These are phyloP conservation scores for Orychophragmus violaceus DNA, from an alignment of 345 rosid species.

Conservation along the genomic window DNA sequence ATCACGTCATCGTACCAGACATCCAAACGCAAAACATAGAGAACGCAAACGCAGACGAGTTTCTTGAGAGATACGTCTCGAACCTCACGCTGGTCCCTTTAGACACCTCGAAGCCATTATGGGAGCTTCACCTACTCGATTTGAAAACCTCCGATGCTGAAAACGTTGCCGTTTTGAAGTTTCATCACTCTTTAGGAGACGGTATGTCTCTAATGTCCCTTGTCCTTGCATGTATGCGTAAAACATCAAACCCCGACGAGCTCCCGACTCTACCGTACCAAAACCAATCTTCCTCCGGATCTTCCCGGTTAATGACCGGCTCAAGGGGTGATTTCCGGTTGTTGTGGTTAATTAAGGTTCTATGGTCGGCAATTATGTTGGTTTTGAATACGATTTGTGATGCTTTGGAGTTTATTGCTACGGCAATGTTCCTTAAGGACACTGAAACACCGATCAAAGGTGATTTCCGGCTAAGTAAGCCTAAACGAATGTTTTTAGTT, in stretches of 20 bases:
- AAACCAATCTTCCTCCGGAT: not conserved
- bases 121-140: constrained; percentile 80
- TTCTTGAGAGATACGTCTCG: constrained; percentile 62
- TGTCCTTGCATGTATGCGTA: constrained; percentile 49
- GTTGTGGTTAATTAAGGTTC: constrained; percentile 34
- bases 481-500: constrained; percentile 33
- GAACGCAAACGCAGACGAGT: constrained; percentile 44
- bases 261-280: constrained; percentile 52
- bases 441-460: constrained; percentile 53
- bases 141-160: constrained; percentile 65
- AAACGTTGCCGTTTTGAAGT: constrained; percentile 36
- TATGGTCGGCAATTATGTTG: constrained; percentile 39
- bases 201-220: constrained; percentile 59
- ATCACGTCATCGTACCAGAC: constrained; percentile 50
- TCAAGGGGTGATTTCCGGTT: constrained; percentile 19
- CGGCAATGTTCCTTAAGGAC: constrained; percentile 42
- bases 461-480: constrained; percentile 1
- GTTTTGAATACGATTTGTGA: constrained; percentile 53
- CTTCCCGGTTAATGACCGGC: not conserved
- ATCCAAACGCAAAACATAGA: constrained; percentile 36
- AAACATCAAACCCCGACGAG: constrained; percentile 50
- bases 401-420: constrained; percentile 36
- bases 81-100: constrained; percentile 46
- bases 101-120: constrained; percentile 60
- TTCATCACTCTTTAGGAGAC: constrained; percentile 64